Base-by-base conservation (phyloP, 169 alveolate species). In the Plasmodium chabaudi region DNA sequence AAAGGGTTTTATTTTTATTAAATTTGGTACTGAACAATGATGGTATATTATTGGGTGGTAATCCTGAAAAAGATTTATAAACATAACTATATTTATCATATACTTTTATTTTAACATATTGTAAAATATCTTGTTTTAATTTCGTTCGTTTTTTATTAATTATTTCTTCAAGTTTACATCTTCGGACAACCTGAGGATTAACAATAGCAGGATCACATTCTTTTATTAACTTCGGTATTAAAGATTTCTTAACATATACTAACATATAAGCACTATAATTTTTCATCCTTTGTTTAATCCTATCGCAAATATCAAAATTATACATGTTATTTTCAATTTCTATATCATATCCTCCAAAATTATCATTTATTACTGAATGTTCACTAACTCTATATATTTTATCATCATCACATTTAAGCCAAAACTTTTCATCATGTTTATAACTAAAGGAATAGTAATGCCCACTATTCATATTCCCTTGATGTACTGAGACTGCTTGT, bases 401-500 rank as follows among this genome's bases (percentile, higher is more conserved):
- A 49, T 96, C 98, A 89, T 98, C 99, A 89, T 98, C 99, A 88
- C 97, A 98, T 70, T 96, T 95, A 25, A 91, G 87, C 99, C 99
- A 97, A 46, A 94, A 63, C 19, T 93, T 88, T 53, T 93, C 94
- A 68, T 89, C 79, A 15, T 91, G 94, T n/a, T 87, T 74, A 55
- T 92, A 92, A 25, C 94, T 87, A 87, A 96, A 98, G 23, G 99
- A 98, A 87, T 95, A 97, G 92, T 98, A 98, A 93, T 98, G 99
- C 0, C 99, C 99, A 73, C 98, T 95, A 75, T 95, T 96, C 23
- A 97, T 97, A 60, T 94, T 97, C 1, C 99, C 99, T 73, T 96
- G 98, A 92, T 98, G 99, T 19, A 98, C 99, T 5, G 98, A 96
- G 15, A 98, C 98, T 5, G 99, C 95, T 92, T 97, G 99, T 68